A percentile compares a stretch with the other conserved stretches of the same genome.
These are phyloP conservation scores for Cinchona pubescens DNA, from an alignment of 257 asterid genomes.

Conservation along the genomic window DNA sequence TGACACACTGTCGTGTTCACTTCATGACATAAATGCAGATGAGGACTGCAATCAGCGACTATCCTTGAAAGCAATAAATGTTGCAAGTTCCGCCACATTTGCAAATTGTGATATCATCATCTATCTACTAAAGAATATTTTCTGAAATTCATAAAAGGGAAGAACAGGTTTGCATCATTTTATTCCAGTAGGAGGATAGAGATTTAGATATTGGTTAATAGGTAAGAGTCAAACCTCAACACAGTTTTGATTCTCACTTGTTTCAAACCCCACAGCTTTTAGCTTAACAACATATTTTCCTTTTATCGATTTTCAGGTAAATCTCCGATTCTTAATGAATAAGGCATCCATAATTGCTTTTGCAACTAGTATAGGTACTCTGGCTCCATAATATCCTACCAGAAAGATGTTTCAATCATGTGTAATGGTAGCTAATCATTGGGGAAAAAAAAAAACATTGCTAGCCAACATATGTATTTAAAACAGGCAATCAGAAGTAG, in stretches of 20 bases:
- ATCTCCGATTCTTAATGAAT: not conserved
- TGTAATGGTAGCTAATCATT: not conserved
- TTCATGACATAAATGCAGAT: not conserved
- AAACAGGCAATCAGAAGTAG: not conserved
- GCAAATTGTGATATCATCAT: not conserved
- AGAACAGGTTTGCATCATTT: not conserved
- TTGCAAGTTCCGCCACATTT: not conserved
- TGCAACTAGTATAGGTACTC: not conserved
- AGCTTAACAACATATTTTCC: not conserved
- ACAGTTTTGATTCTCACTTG: not conserved
- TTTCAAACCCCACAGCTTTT: not conserved
- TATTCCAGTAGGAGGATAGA: not conserved
- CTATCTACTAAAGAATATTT: not conserved
- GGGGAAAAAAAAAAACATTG: not conserved
- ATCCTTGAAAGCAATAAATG: not conserved
- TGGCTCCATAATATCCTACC: not conserved
- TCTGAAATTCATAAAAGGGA: not conserved
- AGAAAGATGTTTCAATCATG: not conserved
- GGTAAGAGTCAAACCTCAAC: not conserved
- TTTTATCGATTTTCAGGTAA: not conserved
- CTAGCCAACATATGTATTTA: not conserved
- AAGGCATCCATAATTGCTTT: not conserved
- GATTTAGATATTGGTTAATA: not conserved
- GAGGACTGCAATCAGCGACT: not conserved
- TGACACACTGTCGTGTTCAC: too few relatives aligned